Percentiles rank a stretch among this genome's conserved stretches.
Evolutionary conservation across 768 basidiomycete genomes (phyloP).

Genomic region (Boletus subparvulus): DNA sequence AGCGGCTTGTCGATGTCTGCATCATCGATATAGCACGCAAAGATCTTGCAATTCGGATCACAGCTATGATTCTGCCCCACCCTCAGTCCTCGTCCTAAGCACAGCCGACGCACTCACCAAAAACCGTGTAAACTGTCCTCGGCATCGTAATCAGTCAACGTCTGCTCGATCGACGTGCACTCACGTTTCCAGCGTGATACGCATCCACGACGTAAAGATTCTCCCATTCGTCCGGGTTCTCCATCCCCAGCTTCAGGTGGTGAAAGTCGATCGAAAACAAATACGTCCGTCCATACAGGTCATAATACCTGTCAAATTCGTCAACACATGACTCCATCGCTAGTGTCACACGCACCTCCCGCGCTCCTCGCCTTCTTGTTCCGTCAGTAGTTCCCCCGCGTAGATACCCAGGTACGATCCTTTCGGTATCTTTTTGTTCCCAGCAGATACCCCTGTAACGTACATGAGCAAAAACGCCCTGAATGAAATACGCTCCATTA

Average conservation of each 20-base stretch:
- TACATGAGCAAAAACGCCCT: background rate
- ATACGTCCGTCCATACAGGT: constrained; percentile 72
- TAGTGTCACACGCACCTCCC: constrained; percentile 52
- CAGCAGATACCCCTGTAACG: constrained; percentile 66
- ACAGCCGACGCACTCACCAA: constrained; percentile 48
- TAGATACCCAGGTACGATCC: constrained; percentile 84
- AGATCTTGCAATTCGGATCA: constrained; percentile 75
- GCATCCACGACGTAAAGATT: constrained; percentile 72
- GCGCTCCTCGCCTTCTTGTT: constrained; percentile 62
- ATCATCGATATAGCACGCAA: constrained; percentile 79
- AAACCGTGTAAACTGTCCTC: constrained; percentile 86
- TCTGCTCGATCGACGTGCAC: constrained; percentile 27
- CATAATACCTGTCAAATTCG: constrained; percentile 55
- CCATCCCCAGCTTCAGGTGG: constrained; percentile 47
- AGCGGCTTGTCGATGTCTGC: constrained; percentile 68
- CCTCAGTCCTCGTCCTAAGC: background rate
- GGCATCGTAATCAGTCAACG: background rate
- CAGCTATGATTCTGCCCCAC: constrained; percentile 81
- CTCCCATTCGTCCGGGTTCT: constrained; percentile 23
- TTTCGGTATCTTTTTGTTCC: constrained; percentile 56
- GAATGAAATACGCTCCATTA: constrained; percentile 29
- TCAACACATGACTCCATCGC: background rate
- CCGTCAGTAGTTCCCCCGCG: constrained; percentile 77
- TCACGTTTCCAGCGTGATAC: constrained; percentile 82
- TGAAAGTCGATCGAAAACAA: constrained; percentile 83